phyloP scores from a whole-genome alignment of 2,329 filamentous ascomycete species.

The Lachnellula cervina region DNA sequence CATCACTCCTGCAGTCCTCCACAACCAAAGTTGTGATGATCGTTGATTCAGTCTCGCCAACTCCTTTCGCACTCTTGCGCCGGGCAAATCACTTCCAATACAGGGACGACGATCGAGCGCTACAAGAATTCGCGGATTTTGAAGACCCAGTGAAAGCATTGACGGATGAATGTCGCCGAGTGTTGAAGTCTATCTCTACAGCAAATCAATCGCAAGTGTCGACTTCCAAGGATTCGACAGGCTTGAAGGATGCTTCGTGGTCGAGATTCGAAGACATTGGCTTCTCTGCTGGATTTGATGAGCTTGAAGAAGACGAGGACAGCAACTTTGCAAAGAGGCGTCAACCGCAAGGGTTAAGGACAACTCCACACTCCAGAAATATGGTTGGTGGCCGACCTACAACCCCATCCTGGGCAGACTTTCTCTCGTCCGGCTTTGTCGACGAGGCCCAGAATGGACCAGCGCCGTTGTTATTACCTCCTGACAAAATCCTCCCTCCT shows the following conservation, averaged over 20 bases:
- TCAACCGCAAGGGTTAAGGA: conserved; percentile 52
- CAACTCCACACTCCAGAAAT: conserved; percentile 61
- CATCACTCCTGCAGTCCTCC: conserved; percentile 68
- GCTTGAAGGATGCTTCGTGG: conserved; percentile 83
- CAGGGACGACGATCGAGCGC: conserved; percentile 76
- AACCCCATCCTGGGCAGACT: conserved; percentile 97
- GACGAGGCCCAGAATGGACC: conserved; percentile 64
- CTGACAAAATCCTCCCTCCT: conserved; percentile 85
- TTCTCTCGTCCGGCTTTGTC: conserved; percentile 86
- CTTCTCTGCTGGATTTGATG: conserved; percentile 72
- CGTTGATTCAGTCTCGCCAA: conserved; percentile 89
- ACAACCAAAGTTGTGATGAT: conserved; percentile 96
- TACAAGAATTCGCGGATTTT: conserved; percentile 81
- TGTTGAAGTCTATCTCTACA: conserved; percentile 81
- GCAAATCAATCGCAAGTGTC: conserved; percentile 80
- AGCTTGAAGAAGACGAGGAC: conserved; percentile 61
- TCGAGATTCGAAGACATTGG: conserved; percentile 95
- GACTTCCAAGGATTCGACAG: conserved; percentile 64
- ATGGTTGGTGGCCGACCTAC: conserved; percentile 70
- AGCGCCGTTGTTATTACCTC: conserved; percentile 73
- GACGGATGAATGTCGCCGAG: conserved; percentile 89
- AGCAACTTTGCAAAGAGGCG: conserved; percentile 31
- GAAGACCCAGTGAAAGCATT: conserved; percentile 84
- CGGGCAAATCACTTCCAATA: conserved; percentile 95
- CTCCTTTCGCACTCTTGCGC: conserved; percentile 84